Evolutionary conservation across 768 basidiomycete genomes (phyloP).

Genomic region (Pluteus cervinus): DNA sequence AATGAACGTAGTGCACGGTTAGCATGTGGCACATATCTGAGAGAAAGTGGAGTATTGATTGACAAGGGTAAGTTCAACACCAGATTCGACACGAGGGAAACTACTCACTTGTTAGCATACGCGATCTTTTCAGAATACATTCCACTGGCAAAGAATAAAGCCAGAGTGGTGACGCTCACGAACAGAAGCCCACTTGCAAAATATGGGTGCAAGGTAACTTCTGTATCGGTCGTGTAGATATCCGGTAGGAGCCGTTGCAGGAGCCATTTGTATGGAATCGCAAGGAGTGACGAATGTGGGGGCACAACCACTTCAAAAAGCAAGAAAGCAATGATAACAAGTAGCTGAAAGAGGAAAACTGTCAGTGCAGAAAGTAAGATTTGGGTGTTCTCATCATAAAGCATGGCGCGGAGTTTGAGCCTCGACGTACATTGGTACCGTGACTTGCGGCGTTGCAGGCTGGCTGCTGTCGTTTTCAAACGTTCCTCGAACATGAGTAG

Average conservation of each 20-base stretch:
- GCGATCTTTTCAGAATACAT: constrained; percentile 96
- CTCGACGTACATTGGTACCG: constrained; percentile 69
- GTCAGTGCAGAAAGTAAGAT: no score
- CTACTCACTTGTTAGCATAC: constrained; percentile 86
- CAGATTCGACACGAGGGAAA: no score
- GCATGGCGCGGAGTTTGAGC: no score
- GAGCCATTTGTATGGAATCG: constrained; percentile 51
- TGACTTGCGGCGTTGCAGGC: constrained; percentile 69
- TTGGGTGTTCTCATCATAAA: no score
- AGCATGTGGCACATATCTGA: constrained; percentile 93
- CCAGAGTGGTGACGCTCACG: constrained; percentile 84
- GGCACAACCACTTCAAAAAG: constrained; percentile 70
- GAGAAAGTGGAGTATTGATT: neutral
- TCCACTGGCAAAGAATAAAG: constrained; percentile 93
- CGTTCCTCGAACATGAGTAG: constrained; percentile 92
- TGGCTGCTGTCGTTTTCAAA: constrained; percentile 90
- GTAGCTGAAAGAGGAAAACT: constrained; percentile 75
- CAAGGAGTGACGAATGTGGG: constrained; percentile 56
- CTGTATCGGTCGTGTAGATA: constrained; percentile 32
- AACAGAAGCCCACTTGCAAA: constrained; percentile 76
- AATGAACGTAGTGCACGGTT: constrained; percentile 87
- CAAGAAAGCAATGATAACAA: constrained; percentile 60
- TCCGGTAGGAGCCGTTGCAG: constrained; percentile 48
- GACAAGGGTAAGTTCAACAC: constrained; percentile 9
- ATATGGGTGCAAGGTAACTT: constrained; percentile 61